Evolutionary conservation across 139 green algal species (phyloP).

Genomic region (Zygnema circumcarinatum): DNA sequence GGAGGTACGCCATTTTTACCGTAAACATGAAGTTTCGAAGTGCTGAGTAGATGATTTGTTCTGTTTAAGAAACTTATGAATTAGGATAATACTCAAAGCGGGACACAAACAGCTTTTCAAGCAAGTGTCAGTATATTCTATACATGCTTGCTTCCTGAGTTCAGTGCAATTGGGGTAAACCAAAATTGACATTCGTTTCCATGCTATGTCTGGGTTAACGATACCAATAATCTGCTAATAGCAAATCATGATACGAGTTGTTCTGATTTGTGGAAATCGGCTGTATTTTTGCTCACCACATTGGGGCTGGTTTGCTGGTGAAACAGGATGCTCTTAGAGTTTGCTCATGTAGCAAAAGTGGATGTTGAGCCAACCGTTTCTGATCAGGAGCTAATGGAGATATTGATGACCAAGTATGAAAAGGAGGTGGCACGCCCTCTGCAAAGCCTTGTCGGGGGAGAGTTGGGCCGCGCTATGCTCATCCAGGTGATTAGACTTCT

Average conservation of each 20-base stretch:
- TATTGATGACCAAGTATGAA: slow-evolving; percentile 76
- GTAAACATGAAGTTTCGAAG: not conserved
- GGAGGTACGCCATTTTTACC: slow-evolving; percentile 27
- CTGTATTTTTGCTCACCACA: no score
- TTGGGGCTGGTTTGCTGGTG: no score
- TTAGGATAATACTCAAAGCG: not conserved
- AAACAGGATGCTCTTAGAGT: slow-evolving; percentile 48
- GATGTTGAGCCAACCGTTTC: not conserved
- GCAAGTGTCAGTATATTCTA: no score
- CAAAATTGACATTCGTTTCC: no score
- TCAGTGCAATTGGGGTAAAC: no score
- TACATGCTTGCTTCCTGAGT: no score
- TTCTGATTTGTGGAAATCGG: no score
- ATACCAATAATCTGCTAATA: no score
- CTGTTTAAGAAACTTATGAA: not conserved
- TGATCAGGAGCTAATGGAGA: slow-evolving; percentile 54
- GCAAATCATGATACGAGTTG: no score
- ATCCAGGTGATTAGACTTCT: slow-evolving; percentile 76
- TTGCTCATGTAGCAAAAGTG: slow-evolving; percentile 7
- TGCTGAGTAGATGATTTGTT: not conserved
- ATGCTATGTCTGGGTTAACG: no score
- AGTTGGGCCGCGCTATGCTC: slow-evolving; percentile 81
- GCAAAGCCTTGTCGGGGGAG: slow-evolving; percentile 77
- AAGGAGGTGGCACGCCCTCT: slow-evolving; percentile 78
- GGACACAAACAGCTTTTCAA: no score